Evolutionary conservation across 2,329 filamentous ascomycete species (phyloP).

Genomic region (Sclerotinia glacialis): DNA sequence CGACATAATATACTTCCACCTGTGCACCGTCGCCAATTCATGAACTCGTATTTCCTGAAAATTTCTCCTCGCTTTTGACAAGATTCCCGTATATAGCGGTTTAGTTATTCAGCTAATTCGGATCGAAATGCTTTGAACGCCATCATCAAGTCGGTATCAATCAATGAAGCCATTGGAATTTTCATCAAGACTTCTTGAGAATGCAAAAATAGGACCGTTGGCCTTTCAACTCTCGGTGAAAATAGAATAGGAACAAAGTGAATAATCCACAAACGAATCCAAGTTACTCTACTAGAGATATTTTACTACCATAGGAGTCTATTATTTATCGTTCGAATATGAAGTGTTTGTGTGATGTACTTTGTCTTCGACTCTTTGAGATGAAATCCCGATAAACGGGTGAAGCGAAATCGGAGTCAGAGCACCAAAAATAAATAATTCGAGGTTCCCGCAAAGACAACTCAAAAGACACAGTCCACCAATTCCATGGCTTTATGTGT

Average conservation of each 20-base stretch:
- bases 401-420: conserved; percentile 18
- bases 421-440: conserved; percentile 17
- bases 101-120: neutral
- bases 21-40: conserved; percentile 8
- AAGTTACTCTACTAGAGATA: neutral
- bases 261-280: neutral
- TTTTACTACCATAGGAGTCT: neutral
- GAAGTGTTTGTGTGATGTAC: neutral
- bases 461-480: neutral
- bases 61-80: neutral
- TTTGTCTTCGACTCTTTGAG: conserved; percentile 8
- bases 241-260: neutral
- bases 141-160: conserved; percentile 4
- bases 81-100: neutral
- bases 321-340: neutral
- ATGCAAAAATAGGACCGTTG: neutral
- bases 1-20: neutral
- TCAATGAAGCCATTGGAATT: neutral
- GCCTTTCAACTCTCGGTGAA: neutral
- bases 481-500: conserved; percentile 1
- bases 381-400: conserved; percentile 1
- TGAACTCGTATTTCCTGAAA: neutral
- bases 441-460: neutral
- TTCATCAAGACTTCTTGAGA: conserved; percentile 15
- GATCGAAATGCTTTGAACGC: neutral